Base-by-base conservation (phyloP, 768 basidiomycete species). In the Cyathus striatus region DNA sequence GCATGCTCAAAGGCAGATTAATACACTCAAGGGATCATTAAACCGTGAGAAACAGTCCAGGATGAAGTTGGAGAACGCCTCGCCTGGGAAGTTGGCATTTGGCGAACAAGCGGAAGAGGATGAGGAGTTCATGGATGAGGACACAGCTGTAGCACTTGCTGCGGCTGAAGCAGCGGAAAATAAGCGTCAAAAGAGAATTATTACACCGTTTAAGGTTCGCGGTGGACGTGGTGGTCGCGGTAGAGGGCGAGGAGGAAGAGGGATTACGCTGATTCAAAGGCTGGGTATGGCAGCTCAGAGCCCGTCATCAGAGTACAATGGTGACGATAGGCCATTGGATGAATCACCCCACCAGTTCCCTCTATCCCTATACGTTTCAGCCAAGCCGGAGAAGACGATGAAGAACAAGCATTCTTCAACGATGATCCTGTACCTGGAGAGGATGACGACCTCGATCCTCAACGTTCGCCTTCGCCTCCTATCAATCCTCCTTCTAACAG, bases 1-100 rank as follows among this genome's bases (percentile, higher is more conserved):
- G 9, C 90, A 92, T 60, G 87, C 91, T 3, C 89, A 93, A 59
- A 71, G 90, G 46, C 90, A 90, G 55, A 83, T 93, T 54, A 76
- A 71, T 48, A 90, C 90, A 13, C 76, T 93, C 47, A 87, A 89
- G 55, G 78, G 83, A 38, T 81, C 83, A 1, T 59, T 93, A 41
- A 79, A 81, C 54, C 73, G 90, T 45, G 91, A 93, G 74, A 92
- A 90, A 65, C 84, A 89, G 66, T 66, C 81, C 43, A 78, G 84
- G 24, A 77, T 90, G 57, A 52, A 51, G 14, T 44, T 62, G 13
- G 61, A 62, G 38, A 50, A 45, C 6, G 43, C 41, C 61, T 68
- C 69, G 5, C 52, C 58, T 45, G 48, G 47, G 16, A 57, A 69
- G 21, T 67, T 60, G 33, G 68, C 67, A 22, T 66, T 68, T 10